Conservation (phyloP, 2,329 filamentous ascomycete species). For the Fusarium sp. region DNA sequence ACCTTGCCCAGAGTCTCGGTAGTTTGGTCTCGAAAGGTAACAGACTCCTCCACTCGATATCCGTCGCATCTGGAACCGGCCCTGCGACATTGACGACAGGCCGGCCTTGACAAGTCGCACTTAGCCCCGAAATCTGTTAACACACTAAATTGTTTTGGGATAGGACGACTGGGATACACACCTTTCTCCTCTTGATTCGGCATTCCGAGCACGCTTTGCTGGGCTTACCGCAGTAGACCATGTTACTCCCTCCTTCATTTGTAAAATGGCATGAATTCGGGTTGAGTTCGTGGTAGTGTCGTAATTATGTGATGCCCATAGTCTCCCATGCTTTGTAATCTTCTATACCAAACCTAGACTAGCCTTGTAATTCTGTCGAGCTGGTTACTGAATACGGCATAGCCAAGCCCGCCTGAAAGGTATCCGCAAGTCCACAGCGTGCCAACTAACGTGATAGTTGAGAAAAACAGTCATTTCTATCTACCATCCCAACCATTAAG, state of each 20-base stretch:
- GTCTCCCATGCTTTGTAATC: background rate
- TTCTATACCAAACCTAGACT: background rate
- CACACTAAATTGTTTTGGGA: background rate
- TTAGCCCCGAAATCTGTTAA: background rate
- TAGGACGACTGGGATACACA: background rate
- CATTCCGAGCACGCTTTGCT: background rate
- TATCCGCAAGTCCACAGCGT: background rate
- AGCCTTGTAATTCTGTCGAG: background rate
- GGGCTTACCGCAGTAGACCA: background rate
- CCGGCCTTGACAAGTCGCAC: background rate
- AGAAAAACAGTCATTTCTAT: background rate
- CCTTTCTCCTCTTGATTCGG: background rate
- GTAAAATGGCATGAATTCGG: background rate
- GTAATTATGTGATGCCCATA: background rate
- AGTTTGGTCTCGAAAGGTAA: background rate
- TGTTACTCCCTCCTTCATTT: background rate
- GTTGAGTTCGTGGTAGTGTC: background rate
- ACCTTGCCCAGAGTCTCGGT: background rate
- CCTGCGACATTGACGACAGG: background rate
- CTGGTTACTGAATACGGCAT: background rate
- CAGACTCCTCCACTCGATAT: background rate
- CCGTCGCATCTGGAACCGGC: background rate
- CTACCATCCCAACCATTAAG: background rate
- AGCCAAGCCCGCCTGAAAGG: background rate
- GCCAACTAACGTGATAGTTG: background rate